Evolutionary conservation across 192 early-diverging fungal genomes (phyloP), one percentile per base, ranked within the genome.

Genomic region (Umbelopsis sp.): DNA sequence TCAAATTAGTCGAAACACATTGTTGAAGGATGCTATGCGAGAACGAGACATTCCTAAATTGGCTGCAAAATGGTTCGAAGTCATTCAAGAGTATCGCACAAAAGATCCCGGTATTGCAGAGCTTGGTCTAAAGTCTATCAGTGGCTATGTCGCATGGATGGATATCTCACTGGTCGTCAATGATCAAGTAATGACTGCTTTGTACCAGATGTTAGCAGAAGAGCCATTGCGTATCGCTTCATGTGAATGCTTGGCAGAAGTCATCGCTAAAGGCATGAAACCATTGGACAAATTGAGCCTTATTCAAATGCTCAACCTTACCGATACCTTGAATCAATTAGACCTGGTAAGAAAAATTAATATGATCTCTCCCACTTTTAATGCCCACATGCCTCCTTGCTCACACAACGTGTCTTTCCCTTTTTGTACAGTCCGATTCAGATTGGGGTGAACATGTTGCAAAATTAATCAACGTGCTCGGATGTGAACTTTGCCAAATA

Each of bases 81-180:
- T 96, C 18, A 74, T 98, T 65, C 78, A 81, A 41, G 86, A 87
- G 37, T 87, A 86, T 70, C 79, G 85, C 67, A 69, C 75, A 18
- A 82, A 82, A 13, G 82, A 85, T 51, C 79, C 85, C 1, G 86
- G 86, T 22, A 87, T 95, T 66, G 91, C 91, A 30, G 79, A 84
- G 67, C 70, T 80, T 51, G 82, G 86, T 11, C 80, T 98, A 52
- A 87, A 84, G 27, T 84, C 93, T 51, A 88, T 96, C 70, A 94
- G 92, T 46, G 83, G 86, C 37, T 98, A 97, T 86, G 91, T 96
- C n/a, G 89, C 91, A 18, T 98, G 97, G 97, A 93, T 97, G 66
- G 95, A 97, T 72, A 95, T 97, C 49, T 91, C 89, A 22, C 85
- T 97, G 25, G 86, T 98, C 64, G 91, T 94, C 53, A 94, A 93